phyloP scores from a whole-genome alignment of 768 basidiomycete genomes.

The Podaxis sp. region DNA sequence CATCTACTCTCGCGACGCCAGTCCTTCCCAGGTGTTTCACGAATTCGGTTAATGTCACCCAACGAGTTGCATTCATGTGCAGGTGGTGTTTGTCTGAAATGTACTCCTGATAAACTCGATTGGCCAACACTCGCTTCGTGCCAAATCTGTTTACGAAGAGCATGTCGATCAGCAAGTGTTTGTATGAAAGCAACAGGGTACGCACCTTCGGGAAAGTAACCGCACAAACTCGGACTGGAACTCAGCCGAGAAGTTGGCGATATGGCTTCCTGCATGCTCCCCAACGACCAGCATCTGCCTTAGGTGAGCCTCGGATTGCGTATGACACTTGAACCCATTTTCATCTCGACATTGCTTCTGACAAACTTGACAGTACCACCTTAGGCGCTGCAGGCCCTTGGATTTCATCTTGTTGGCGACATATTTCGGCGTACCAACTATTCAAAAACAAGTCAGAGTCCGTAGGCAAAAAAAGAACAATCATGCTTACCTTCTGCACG shows the following conservation, averaged over 20 bases:
- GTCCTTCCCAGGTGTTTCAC: conserved; percentile 82
- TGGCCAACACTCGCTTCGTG: conserved; percentile 93
- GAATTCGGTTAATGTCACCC: conserved; percentile 98
- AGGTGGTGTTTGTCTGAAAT: conserved; percentile 92
- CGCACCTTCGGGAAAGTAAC: conserved; percentile 80
- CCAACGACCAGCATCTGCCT: conserved; percentile 98
- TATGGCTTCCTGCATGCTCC: conserved; percentile 90
- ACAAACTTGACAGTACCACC: conserved; percentile 99
- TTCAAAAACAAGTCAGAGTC: neutral
- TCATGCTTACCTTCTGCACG: conserved; percentile 70
- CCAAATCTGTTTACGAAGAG: conserved; percentile 57
- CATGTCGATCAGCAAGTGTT: conserved; percentile 5
- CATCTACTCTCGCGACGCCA: conserved; percentile 90
- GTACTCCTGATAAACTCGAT: conserved; percentile 97
- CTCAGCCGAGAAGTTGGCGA: conserved; percentile 81
- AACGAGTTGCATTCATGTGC: conserved; percentile 98
- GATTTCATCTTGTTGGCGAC: conserved; percentile 97
- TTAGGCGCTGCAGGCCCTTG: conserved; percentile 91
- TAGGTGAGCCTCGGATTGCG: conserved; percentile 84
- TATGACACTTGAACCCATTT: conserved; percentile 98
- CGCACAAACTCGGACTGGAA: conserved; percentile 94
- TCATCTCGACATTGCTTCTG: conserved; percentile 98
- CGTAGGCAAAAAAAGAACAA: neutral
- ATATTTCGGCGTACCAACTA: conserved; percentile 87
- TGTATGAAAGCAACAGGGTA: conserved; percentile 14